Evolutionary conservation across 2,329 filamentous ascomycete species (phyloP), one percentile per base, ranked within the genome.

Genomic region (Mariannaea sp.): DNA sequence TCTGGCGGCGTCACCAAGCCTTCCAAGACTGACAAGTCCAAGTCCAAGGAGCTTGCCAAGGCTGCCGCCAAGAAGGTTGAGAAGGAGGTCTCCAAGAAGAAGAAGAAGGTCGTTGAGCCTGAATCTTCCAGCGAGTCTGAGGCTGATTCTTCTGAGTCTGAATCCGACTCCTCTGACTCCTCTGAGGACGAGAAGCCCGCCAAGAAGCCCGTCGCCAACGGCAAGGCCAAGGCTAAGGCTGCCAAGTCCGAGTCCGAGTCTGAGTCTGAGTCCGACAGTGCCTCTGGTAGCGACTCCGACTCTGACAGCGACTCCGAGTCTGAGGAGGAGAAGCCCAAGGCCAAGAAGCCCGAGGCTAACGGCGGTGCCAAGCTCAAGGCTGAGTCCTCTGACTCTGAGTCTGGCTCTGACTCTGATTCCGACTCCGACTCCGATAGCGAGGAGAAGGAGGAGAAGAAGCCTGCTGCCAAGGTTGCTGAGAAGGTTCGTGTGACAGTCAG

Each of bases 1-100:
- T 80, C 80, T 65, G 85, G 79, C 62, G 82, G 82, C 61, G 79
- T 89, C 66, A 82, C 81, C 76, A 92, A 91, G 80, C 70, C 85
- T 47, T 77, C 82, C 57, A 80, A 87, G 71, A 81, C 80, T 60
- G 74, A 84, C 69, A 87, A 85, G 75, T 75, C 79, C 56, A 88
- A 88, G 78, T 80, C 83, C 65, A 88, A 88, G 80, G 79, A 85
- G 60, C 70, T 83, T 53, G 70, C 76, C 62, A 83, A n/a, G n/a
- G n/a, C n/a, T n/a, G n/a, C n/a, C n/a, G n/a, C 79, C 56, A 88
- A 83, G 73, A 76, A 77, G 61, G 65, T 75, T 47, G 75, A 76
- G 67, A 71, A 73, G 65, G 77, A 77, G 64, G 69, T 70, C 45
- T 64, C 70, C 38, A 80, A 81, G 76, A 80, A 80, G 73, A 71